These are phyloP conservation scores for Paratinospora sagittata DNA, from an alignment of 164 flowering plant genomes.

Conservation along the genomic window DNA sequence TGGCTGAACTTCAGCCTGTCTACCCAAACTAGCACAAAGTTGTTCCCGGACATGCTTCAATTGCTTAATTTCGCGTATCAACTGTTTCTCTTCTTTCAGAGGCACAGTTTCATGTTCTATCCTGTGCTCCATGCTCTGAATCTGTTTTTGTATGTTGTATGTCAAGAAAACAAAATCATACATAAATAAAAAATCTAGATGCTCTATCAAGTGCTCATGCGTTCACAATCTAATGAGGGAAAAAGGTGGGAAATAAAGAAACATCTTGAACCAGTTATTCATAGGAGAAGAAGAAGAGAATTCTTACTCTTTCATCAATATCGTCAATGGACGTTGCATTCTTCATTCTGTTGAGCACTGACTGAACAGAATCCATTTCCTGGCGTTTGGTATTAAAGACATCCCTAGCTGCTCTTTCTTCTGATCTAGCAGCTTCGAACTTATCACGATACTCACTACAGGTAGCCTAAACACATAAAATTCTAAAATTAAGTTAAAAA, in stretches of 20 bases:
- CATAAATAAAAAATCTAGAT: not conserved
- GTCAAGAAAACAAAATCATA: slow-evolving; percentile 1
- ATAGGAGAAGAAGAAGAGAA: not conserved
- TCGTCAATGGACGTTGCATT: slow-evolving; percentile 67
- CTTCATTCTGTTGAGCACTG: slow-evolving; percentile 48
- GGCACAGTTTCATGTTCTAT: slow-evolving; percentile 77
- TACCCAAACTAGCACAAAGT: slow-evolving; percentile 41
- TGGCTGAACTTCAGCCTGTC: slow-evolving; percentile 51
- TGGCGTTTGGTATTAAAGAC: slow-evolving; percentile 42
- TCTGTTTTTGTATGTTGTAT: slow-evolving; percentile 32
- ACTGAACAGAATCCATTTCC: slow-evolving; percentile 60
- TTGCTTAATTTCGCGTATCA: slow-evolving; percentile 73
- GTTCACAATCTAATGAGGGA: not conserved
- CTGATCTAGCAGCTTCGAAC: slow-evolving; percentile 43
- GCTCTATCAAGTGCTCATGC: not conserved
- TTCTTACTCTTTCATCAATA: slow-evolving; percentile 52
- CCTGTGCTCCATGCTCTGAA: slow-evolving; percentile 39
- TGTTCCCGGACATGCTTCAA: slow-evolving; percentile 55
- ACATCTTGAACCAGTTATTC: not conserved
- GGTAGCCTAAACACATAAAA: slow-evolving; percentile 20
- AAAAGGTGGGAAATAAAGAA: not conserved
- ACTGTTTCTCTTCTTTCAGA: slow-evolving; percentile 68
- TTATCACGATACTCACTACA: slow-evolving; percentile 23
- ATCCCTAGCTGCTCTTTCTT: slow-evolving; percentile 51
- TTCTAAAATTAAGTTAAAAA: slow-evolving; percentile 5